Evolutionary conservation across 306 rosid genomes (phyloP).

Genomic region (Cicer chorassanicum): DNA sequence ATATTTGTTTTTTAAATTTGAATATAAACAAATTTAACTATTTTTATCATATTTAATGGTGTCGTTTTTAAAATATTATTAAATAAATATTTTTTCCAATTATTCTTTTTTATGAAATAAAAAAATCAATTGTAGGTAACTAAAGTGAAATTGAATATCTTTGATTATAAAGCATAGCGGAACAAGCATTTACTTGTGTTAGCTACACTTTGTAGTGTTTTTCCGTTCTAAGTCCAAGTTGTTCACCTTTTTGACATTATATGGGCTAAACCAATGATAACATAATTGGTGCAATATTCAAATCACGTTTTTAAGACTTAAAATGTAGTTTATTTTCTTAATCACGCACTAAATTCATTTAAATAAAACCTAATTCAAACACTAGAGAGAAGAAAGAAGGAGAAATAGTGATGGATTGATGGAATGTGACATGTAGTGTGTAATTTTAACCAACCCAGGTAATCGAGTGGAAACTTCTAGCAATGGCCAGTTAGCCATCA

Average conservation of each 20-base stretch:
- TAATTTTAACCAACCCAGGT: conserved; percentile 47
- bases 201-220: neutral
- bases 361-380: neutral
- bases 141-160: too few relatives aligned
- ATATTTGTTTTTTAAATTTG: too few relatives aligned
- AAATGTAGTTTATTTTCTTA: neutral
- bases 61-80: too few relatives aligned
- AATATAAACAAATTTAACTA: too few relatives aligned
- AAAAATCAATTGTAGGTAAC: too few relatives aligned
- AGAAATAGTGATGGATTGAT: neutral
- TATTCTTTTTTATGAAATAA: too few relatives aligned
- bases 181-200: conserved; percentile 3
- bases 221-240: neutral
- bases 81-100: too few relatives aligned
- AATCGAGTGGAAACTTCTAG: neutral
- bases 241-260: neutral
- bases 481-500: conserved; percentile 18
- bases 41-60: too few relatives aligned
- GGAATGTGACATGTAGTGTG: conserved; percentile 13
- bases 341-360: neutral
- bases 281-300: too few relatives aligned
- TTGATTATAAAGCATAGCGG: too few relatives aligned
- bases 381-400: neutral
- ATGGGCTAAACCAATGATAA: neutral
- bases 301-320: neutral